Evolutionary conservation across 805 yeast species (phyloP).

Genomic region (Nakazawaea siamensis): DNA sequence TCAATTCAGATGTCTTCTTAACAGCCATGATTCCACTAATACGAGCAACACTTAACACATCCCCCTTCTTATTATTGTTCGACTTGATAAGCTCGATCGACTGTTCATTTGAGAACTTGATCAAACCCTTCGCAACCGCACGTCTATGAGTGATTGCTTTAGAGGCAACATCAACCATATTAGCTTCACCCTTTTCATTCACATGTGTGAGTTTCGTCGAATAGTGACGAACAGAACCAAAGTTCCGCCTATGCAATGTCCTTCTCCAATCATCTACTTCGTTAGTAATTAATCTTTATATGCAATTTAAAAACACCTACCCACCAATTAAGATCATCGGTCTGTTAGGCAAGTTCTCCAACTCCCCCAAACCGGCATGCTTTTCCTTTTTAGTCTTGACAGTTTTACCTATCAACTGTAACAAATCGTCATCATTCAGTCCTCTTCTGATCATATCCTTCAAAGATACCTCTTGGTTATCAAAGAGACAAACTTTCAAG

Average conservation of each 20-base stretch:
- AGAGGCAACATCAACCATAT: conserved; percentile 39
- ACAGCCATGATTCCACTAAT: conserved; percentile 46
- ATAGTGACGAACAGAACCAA: too few species aligned
- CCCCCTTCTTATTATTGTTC: conserved; percentile 41
- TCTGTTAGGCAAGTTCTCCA: conserved; percentile 37
- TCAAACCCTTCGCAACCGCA: conserved; percentile 36
- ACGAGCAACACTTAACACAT: conserved; percentile 38
- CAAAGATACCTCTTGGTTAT: conserved; percentile 39
- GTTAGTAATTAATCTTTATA: conserved; percentile 4
- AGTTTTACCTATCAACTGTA: conserved; percentile 33
- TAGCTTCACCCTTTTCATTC: conserved; percentile 18
- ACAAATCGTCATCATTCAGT: conserved; percentile 25
- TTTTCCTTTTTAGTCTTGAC: conserved; percentile 38
- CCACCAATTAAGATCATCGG: conserved; percentile 55
- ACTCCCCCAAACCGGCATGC: conserved; percentile 42
- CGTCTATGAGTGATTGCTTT: conserved; percentile 30
- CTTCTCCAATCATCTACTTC: conserved; percentile 1
- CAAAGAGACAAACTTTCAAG: conserved; percentile 46
- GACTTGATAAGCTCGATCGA: conserved; percentile 24
- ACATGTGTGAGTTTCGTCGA: conserved; percentile 9
- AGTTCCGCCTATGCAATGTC: background rate
- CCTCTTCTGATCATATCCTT: conserved; percentile 34
- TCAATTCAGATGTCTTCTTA: conserved; percentile 35
- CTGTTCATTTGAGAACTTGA: conserved; percentile 26
- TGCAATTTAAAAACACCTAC: conserved; percentile 16